Base-by-base conservation (phyloP, 2,329 filamentous ascomycete species). In the Metarhizium anisopliae region DNA sequence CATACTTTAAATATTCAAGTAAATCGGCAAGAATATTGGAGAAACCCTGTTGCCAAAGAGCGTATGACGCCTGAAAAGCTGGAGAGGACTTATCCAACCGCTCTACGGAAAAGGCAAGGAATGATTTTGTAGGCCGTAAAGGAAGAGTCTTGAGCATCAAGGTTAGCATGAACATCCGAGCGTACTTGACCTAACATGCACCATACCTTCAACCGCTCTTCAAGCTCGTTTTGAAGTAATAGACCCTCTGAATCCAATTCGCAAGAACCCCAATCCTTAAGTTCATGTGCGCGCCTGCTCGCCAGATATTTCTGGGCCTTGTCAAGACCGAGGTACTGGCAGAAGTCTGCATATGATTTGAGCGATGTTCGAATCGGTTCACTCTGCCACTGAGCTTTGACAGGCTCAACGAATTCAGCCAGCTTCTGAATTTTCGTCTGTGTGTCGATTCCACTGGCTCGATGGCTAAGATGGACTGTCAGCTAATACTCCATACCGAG, bases 61-160 rank as follows among this genome's bases (percentile, higher is more conserved):
- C 77, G 62, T 85, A 87, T 0, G 91, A 89, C 30, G 88, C 83
- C 59, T 87, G 82, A 62, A 92, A 94, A 0, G 89, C 78, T 8
- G 82, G 74, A 4, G 88, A 86, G 5, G 81, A 80, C 62, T 87
- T 89, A 51, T 90, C 87, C 7, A 97, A 73, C 66, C 90, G 90
- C 63, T 99, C 95, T 0, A 94, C 93, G 0, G 93, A 95, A 51
- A 92, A 93, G 2, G 87, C 89, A n/a, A 99, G 74, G 66, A 97
- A 89, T 0, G 90, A 90, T 67, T 96, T 96, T 2, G 93, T 96
- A 6, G 89, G 82, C 56, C 93, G 84, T 47, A 99, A 73, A 4
- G 94, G 94, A 14, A 97, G 73, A 57, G 80, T 78, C 78, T 87
- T 20, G 51, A 10, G 6, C 14, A 7, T 42, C 47, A 7, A 38